Conservation (phyloP, 768 basidiomycete genomes). For the Dendrothele bispora region DNA sequence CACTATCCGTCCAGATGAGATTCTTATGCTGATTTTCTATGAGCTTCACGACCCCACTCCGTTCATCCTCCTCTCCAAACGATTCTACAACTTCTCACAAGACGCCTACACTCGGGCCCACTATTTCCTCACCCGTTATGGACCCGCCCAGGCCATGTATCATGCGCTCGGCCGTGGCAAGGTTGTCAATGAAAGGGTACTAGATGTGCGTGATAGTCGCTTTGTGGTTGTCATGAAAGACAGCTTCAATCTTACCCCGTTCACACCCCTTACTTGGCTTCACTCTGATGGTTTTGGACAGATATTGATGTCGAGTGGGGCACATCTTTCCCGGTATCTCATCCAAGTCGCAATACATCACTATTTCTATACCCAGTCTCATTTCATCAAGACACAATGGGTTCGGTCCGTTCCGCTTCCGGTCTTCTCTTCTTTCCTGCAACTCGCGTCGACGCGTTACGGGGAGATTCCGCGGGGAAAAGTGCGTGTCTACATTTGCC, state of each 20-base stretch:
- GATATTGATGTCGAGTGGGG: conserved; percentile 76
- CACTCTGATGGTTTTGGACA: conserved; percentile 26
- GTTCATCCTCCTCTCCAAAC: conserved; percentile 57
- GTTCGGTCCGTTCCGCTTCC: conserved; percentile 61
- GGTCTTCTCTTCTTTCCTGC: conserved; percentile 66
- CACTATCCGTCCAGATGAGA: conserved; percentile 44
- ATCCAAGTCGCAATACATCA: conserved; percentile 78
- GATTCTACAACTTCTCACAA: conserved; percentile 60
- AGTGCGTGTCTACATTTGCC: conserved; percentile 25
- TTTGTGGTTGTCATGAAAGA: conserved; percentile 10
- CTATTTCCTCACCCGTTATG: conserved; percentile 77
- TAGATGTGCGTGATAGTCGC: conserved; percentile 55
- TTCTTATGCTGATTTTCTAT: conserved; percentile 73
- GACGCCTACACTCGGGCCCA: conserved; percentile 76
- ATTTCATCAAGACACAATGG: conserved; percentile 78
- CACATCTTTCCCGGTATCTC: conserved; percentile 77
- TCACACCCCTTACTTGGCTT: conserved; percentile 22
- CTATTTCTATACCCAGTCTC: conserved; percentile 69
- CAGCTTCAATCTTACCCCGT: conserved; percentile 12
- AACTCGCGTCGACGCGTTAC: conserved; percentile 54
- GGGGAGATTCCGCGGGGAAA: conserved; percentile 68
- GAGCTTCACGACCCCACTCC: conserved; percentile 65
- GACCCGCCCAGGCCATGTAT: conserved; percentile 67
- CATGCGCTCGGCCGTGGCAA: conserved; percentile 74
- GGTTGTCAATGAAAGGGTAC: conserved; percentile 60